These are phyloP conservation scores for Scheffersomyces illinoinensis DNA, from an alignment of 1,139 yeast genomes.

Conservation along the genomic window DNA sequence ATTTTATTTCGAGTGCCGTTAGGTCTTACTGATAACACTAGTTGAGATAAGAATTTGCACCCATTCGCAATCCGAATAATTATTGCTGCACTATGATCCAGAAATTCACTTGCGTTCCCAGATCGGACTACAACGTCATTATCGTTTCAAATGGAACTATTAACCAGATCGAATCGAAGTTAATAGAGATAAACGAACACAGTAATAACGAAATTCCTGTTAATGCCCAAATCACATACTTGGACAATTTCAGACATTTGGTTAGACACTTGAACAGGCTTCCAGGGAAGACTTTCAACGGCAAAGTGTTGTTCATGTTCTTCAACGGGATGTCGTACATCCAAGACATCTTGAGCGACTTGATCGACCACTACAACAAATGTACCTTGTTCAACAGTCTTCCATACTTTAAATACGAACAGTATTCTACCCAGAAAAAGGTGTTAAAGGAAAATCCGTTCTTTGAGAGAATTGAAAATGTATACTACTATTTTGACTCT, in stretches of 20 bases:
- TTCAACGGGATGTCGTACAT: conserved; percentile 38
- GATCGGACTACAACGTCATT: conserved; percentile 34
- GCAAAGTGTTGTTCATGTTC: conserved; percentile 41
- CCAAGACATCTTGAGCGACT: conserved; percentile 31
- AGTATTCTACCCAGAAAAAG: conserved; percentile 4
- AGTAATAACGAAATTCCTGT: conserved; percentile 27
- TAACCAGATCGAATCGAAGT: conserved; percentile 30
- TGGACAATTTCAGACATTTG: conserved; percentile 29
- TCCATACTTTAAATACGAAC: conserved; percentile 8
- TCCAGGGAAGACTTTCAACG: conserved; percentile 18
- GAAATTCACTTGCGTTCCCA: conserved; percentile 37
- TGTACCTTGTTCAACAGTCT: conserved; percentile 6
- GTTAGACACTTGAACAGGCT: conserved; percentile 13
- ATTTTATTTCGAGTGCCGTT: not conserved
- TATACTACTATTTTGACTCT: conserved; percentile 38
- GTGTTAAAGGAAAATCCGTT: conserved; percentile 7
- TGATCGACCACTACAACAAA: conserved; percentile 26
- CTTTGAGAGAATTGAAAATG: conserved; percentile 22
- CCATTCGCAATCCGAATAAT: not conserved
- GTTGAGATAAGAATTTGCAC: not conserved
- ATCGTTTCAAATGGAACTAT: conserved; percentile 38
- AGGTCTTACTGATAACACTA: not conserved
- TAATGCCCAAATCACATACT: conserved; percentile 26
- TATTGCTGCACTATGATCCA: conserved; percentile 27
- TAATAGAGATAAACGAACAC: conserved; percentile 25